phyloP scores from a whole-genome alignment of 2,329 filamentous ascomycete genomes.

The Graphilbum fragrans region DNA sequence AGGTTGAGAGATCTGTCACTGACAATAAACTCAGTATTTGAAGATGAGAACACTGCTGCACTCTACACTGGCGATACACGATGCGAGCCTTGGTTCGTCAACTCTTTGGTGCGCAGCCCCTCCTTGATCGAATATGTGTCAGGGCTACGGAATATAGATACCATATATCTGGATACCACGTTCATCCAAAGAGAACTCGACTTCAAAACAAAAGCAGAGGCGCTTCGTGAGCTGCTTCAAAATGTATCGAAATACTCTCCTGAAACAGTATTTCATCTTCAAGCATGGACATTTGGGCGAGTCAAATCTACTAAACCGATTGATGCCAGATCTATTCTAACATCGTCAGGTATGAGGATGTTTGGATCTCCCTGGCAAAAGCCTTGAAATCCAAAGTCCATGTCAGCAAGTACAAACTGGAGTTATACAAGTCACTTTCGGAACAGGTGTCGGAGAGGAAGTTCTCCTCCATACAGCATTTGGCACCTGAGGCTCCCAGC shows the following conservation, averaged over 20 bases:
- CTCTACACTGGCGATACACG: constrained; percentile 86
- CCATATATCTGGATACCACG: constrained; percentile 82
- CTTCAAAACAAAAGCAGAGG: constrained; percentile 58
- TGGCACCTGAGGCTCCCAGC: constrained; percentile 48
- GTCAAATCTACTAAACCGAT: background rate
- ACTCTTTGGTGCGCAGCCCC: constrained; percentile 58
- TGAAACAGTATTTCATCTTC: constrained; percentile 71
- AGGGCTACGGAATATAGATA: constrained; percentile 58
- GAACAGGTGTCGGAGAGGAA: constrained; percentile 24
- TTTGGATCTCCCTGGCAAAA: constrained; percentile 71
- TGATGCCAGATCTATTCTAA: too few species aligned
- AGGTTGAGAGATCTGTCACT: background rate
- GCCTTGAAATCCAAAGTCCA: constrained; percentile 61
- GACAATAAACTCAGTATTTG: constrained; percentile 48
- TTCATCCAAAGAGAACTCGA: constrained; percentile 34
- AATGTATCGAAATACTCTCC: constrained; percentile 57
- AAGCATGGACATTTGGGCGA: constrained; percentile 76
- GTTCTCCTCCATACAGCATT: constrained; percentile 26
- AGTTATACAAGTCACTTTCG: constrained; percentile 51
- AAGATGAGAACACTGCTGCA: constrained; percentile 58
- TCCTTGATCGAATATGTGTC: constrained; percentile 61
- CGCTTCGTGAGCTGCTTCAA: constrained; percentile 58
- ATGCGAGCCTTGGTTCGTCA: constrained; percentile 78
- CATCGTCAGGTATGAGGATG: constrained; percentile 60
- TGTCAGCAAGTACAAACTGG: constrained; percentile 68